Conservation (phyloP, 495 filamentous ascomycete species). For the Oleoguttula mirabilis region DNA sequence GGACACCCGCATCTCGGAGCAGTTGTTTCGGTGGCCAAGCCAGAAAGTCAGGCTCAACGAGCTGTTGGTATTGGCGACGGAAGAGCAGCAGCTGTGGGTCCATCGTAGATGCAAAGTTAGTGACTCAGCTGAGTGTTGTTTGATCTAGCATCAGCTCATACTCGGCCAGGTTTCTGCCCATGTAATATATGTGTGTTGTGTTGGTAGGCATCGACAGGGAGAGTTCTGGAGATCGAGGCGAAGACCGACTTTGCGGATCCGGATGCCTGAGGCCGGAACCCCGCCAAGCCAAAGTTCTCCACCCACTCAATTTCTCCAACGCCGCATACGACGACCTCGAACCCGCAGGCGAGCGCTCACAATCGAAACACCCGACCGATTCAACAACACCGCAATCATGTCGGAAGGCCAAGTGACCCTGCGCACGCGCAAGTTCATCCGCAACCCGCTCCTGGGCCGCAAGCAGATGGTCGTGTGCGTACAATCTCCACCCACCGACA, state of each 20-base stretch:
- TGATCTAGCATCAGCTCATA: too few relatives aligned
- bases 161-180: too few relatives aligned
- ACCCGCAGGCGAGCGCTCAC: slow-evolving; percentile 14
- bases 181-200: too few relatives aligned
- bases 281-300: too few relatives aligned
- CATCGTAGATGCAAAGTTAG: too few relatives aligned
- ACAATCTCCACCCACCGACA: too few relatives aligned
- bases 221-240: too few relatives aligned
- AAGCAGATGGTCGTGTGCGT: slow-evolving; percentile 99
- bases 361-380: slow-evolving; percentile 6
- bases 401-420: slow-evolving; percentile 85
- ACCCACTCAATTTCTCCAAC: not conserved
- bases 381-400: slow-evolving; percentile 47
- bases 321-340: slow-evolving; percentile 10
- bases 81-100: slow-evolving; percentile 32
- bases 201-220: too few relatives aligned
- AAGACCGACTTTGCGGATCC: too few relatives aligned
- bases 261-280: too few relatives aligned
- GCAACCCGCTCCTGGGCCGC: slow-evolving; percentile 93
- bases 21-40: slow-evolving; percentile 41
- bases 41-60: slow-evolving; percentile 45
- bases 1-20: slow-evolving; percentile 43
- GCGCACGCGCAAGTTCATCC: slow-evolving; percentile 99
- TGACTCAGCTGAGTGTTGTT: too few relatives aligned
- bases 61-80: slow-evolving; percentile 54